Base-by-base conservation (phyloP, 2,329 filamentous ascomycete species). In the Parastagonospora nodorum region DNA sequence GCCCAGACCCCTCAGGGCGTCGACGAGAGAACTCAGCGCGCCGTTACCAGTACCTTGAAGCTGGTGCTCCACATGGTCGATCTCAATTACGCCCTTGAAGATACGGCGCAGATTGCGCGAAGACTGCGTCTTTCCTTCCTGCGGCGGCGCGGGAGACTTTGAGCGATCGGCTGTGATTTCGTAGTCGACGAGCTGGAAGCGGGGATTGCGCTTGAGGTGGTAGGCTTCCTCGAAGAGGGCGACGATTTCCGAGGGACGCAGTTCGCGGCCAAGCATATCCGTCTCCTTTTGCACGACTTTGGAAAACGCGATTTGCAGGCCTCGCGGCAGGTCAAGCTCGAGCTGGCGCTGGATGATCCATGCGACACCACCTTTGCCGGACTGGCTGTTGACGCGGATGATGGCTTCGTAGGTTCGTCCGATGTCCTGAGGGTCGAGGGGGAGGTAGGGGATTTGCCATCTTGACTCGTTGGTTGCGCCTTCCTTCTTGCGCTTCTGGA, bases 341-440 rank as follows among this genome's bases (percentile, higher is more conserved):
- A 97, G 85, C 67, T 91, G 88, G 63, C 89, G 88, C 71, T 92
- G 87, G 71, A 97, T 92, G 70, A 97, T 89, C 90, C 90, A 97
- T 43, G 93, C 92, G 53, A 90, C 88, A 64, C 94, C 94, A 55
- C 93, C 93, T 79, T 99, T 97, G 60, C 93, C 93, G 64, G 86
- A 90, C 74, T 97, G 93, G 14, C 90, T 96, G 80, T 97, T 99
- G 83, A 97, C 93, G 53, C 93, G 89, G 71, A 97, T 97, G 70
- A 97, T 89, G 51, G 93, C 93, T 77, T 97, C 92, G 83, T 97
- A 97, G n/a, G 88, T 97, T 50, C 93, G 87, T 43, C 93, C 93
- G 58, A 97, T 96, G 68, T 97, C 93, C 68, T 89, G 83, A 5
- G 93, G 93, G 68, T 97, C 93, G 64, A 97, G 83, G 10, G 93